A percentile compares a stretch with the other conserved stretches of the same genome.
phyloP scores from a whole-genome alignment of 768 basidiomycete genomes.

The Boletus sp. region DNA sequence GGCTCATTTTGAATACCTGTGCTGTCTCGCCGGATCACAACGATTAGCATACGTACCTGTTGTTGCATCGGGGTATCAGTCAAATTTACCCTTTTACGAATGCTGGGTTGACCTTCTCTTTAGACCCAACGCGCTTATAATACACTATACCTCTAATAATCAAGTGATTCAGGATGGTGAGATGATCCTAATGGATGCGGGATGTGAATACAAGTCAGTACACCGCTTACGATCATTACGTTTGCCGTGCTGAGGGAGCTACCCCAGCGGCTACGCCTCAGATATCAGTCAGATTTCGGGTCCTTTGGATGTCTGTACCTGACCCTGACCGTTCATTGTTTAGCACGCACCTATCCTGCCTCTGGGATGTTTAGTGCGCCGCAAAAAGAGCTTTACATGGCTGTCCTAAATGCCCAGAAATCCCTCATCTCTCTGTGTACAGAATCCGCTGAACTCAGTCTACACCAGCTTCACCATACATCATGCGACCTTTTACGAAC shows the following conservation, averaged over 20 bases:
- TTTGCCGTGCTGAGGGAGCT: slow-evolving; percentile 5
- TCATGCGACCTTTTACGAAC: slow-evolving; percentile 64
- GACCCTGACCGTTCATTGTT: slow-evolving; percentile 8
- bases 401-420: slow-evolving; percentile 73
- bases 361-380: slow-evolving; percentile 76
- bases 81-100: background rate
- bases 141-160: slow-evolving; percentile 95
- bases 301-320: background rate
- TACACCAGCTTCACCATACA: slow-evolving; percentile 75
- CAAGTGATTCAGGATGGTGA: slow-evolving; percentile 70
- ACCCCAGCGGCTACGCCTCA: slow-evolving; percentile 79
- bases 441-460: slow-evolving; percentile 50
- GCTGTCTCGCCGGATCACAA: slow-evolving; percentile 74
- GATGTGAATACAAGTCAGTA: slow-evolving; percentile 84
- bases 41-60: slow-evolving; percentile 97
- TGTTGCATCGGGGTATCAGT: slow-evolving; percentile 81
- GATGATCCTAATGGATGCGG: slow-evolving; percentile 85
- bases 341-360: slow-evolving; percentile 86
- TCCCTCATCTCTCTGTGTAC: slow-evolving; percentile 60
- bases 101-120: background rate
- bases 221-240: background rate
- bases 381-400: slow-evolving; percentile 84
- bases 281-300: slow-evolving; percentile 73
- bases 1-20: slow-evolving; percentile 90
- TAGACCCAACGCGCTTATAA: slow-evolving; percentile 84